Conservation (phyloP, 1,284 basidiomycete genomes). For the Peniophora sp. region DNA sequence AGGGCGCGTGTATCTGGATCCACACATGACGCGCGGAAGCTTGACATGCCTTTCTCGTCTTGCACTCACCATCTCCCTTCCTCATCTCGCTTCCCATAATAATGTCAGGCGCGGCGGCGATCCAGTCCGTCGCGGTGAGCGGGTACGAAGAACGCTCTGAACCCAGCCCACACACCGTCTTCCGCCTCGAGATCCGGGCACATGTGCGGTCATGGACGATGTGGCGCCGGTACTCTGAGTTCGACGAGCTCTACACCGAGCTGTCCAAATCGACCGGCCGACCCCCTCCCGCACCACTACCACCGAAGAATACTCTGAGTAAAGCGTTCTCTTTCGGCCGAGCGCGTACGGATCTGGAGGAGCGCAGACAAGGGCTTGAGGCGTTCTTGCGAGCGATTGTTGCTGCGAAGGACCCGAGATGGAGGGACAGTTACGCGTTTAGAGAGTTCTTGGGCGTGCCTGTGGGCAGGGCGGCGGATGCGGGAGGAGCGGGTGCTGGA, state of each 20-base stretch:
- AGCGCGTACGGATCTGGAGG: constrained; percentile 49
- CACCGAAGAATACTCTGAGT: constrained; percentile 59
- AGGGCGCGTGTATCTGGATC: too few species aligned
- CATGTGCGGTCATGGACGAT: constrained; percentile 88
- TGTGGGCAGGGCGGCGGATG: constrained; percentile 39
- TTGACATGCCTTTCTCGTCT: not conserved
- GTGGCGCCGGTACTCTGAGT: constrained; percentile 91
- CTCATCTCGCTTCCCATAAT: constrained; percentile 25
- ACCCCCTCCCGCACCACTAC: constrained; percentile 68
- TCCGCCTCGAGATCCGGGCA: constrained; percentile 73
- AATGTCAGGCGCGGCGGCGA: constrained; percentile 37
- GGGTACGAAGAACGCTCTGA: constrained; percentile 56
- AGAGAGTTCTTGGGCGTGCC: constrained; percentile 84
- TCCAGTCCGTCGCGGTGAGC: constrained; percentile 66
- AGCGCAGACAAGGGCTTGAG: constrained; percentile 72
- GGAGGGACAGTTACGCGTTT: constrained; percentile 78
- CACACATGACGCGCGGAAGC: not conserved
- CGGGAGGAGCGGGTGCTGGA: constrained; percentile 17
- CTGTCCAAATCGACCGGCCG: constrained; percentile 66
- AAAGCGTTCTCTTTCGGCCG: constrained; percentile 51
- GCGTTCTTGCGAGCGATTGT: constrained; percentile 83
- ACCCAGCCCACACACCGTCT: constrained; percentile 74
- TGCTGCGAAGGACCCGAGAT: constrained; percentile 70
- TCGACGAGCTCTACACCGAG: constrained; percentile 79
- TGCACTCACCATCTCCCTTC: not conserved